Percentiles rank a stretch among this genome's conserved stretches.
phyloP scores from a whole-genome alignment of 768 basidiomycete genomes.

The Tricholoma sp. region DNA sequence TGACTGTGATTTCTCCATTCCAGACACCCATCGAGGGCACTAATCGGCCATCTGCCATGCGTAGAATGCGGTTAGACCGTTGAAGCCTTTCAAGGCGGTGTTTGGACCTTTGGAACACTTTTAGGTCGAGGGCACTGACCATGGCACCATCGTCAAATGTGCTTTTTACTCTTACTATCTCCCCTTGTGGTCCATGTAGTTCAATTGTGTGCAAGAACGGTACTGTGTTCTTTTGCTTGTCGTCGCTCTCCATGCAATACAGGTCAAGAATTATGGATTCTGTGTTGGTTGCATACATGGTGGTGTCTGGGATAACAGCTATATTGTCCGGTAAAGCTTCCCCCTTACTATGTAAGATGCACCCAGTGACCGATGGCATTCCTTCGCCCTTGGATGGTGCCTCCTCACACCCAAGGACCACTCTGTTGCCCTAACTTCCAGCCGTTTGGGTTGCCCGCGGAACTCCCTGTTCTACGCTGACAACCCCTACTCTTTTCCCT shows the following conservation, averaged over 20 bases:
- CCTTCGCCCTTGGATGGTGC: background rate
- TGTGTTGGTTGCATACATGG: background rate
- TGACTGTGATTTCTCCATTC: too few species aligned
- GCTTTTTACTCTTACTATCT: background rate
- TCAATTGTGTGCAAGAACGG: background rate
- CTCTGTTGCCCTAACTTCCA: background rate
- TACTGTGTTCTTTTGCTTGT: background rate
- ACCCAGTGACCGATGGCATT: background rate
- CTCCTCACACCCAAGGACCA: background rate
- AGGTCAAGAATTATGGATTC: background rate
- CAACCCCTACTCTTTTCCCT: background rate
- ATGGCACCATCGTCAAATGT: background rate
- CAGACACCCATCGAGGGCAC: background rate
- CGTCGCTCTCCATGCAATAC: background rate
- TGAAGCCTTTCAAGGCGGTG: background rate
- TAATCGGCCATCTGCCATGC: background rate
- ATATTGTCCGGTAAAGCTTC: background rate
- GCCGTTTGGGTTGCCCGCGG: background rate
- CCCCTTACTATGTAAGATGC: slow-evolving; percentile 12
- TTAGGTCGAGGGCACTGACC: background rate
- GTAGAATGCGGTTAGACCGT: background rate
- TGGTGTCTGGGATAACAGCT: background rate
- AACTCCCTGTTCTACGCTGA: background rate
- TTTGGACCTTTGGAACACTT: background rate
- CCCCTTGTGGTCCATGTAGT: background rate